These are phyloP conservation scores for Helicostylum pulchrum DNA, from an alignment of 192 early-diverging fungal species.

Conservation along the genomic window DNA sequence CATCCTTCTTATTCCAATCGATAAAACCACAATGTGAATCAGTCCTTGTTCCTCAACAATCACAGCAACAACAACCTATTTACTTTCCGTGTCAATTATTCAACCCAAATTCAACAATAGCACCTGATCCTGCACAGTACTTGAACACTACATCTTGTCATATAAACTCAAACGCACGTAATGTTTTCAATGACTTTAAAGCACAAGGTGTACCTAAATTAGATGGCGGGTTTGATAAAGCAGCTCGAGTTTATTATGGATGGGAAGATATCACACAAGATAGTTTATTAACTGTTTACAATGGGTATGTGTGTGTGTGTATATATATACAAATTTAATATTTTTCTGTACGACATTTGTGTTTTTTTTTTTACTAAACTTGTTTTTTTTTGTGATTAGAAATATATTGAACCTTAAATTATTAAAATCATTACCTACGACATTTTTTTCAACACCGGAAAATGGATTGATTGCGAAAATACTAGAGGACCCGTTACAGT, in stretches of 20 bases:
- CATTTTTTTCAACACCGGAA: slow-evolving; percentile 13
- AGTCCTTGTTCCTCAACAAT: slow-evolving; percentile 6
- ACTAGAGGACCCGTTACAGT: neutral
- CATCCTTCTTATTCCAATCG: slow-evolving; percentile 61
- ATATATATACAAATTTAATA: slow-evolving; percentile 28
- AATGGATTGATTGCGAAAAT: slow-evolving; percentile 30
- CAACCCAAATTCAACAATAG: slow-evolving; percentile 36
- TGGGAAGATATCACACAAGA: slow-evolving; percentile 52
- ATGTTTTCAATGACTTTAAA: slow-evolving; percentile 11
- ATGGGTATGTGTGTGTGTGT: slow-evolving; percentile 44
- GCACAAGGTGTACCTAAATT: slow-evolving; percentile 15
- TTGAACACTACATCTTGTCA: slow-evolving; percentile 57
- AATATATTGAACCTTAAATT: slow-evolving; percentile 34
- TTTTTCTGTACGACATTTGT: slow-evolving; percentile 5
- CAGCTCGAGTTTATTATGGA: slow-evolving; percentile 47
- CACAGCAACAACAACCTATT: neutral
- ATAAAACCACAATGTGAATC: neutral
- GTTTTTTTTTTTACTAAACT: slow-evolving; percentile 15
- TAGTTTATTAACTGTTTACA: slow-evolving; percentile 56
- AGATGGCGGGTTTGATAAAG: slow-evolving; percentile 25
- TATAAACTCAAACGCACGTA: slow-evolving; percentile 30
- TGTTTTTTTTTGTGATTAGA: slow-evolving; percentile 11
- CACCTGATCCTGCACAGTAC: slow-evolving; percentile 47
- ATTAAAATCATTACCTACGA: slow-evolving; percentile 28
- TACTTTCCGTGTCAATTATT: slow-evolving; percentile 38